Percentiles rank a stretch among this genome's conserved stretches.
phyloP scores from a whole-genome alignment of 2,329 filamentous ascomycete species.

The Fusarium duplospermum region DNA sequence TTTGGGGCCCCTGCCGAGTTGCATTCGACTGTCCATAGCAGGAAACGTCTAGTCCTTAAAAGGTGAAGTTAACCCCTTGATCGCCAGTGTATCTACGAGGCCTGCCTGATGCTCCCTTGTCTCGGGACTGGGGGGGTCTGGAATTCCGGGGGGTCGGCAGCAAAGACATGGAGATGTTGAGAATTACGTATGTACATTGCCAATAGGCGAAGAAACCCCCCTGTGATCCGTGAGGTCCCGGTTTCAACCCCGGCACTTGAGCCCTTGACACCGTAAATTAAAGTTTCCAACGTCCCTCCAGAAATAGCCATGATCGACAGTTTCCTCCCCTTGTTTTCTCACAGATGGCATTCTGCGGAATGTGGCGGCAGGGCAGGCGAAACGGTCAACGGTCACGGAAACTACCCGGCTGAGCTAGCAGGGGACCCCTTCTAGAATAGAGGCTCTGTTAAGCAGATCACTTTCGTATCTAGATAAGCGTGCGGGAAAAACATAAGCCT shows the following conservation, averaged over 20 bases:
- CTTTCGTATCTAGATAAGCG: not conserved
- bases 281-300: not conserved
- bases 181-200: not conserved
- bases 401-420: not conserved
- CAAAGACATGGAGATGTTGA: not conserved
- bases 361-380: not conserved
- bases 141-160: not conserved
- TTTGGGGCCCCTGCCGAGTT: not conserved
- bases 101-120: not conserved
- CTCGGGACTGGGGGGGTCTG: not conserved
- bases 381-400: not conserved
- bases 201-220: not conserved
- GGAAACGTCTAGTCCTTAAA: not conserved
- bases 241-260: not conserved
- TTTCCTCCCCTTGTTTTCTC: not conserved
- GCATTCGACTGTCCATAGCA: not conserved
- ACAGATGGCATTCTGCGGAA: not conserved
- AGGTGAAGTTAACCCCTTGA: not conserved
- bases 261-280: not conserved
- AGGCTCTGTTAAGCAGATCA: not conserved
- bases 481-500: not conserved
- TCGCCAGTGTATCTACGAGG: too few relatives aligned
- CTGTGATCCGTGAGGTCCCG: not conserved
- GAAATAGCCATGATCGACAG: not conserved
- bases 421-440: not conserved